Percentiles rank a stretch among this genome's conserved stretches.
phyloP scores from a whole-genome alignment of 805 yeast species.

The Kodamaea leandrae region DNA sequence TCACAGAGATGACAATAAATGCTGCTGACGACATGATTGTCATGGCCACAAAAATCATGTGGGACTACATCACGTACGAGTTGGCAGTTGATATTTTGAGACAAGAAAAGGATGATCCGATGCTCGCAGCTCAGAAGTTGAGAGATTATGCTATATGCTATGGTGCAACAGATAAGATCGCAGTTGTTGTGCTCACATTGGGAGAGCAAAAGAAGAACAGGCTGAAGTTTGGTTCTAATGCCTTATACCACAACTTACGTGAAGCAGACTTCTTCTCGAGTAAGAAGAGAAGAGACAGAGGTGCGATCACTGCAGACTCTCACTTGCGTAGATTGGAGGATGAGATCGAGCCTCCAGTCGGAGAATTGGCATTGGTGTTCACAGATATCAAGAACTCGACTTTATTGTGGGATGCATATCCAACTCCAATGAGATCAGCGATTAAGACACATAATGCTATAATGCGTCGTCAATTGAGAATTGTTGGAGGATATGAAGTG shows the following conservation, averaged over 20 bases:
- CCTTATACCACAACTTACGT: slow-evolving; percentile 37
- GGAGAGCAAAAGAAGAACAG: slow-evolving; percentile 45
- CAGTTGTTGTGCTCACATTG: slow-evolving; percentile 76
- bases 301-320: slow-evolving; percentile 54
- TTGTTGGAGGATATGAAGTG: slow-evolving; percentile 96
- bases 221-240: slow-evolving; percentile 26
- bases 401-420: slow-evolving; percentile 86
- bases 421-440: slow-evolving; percentile 94
- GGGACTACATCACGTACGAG: slow-evolving; percentile 82
- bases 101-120: slow-evolving; percentile 76
- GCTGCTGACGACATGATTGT: slow-evolving; percentile 80
- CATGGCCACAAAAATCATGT: slow-evolving; percentile 76
- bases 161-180: slow-evolving; percentile 76
- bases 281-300: slow-evolving; percentile 46
- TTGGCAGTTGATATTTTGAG: slow-evolving; percentile 89
- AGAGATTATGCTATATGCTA: slow-evolving; percentile 93
- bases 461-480: slow-evolving; percentile 89
- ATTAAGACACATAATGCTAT: slow-evolving; percentile 90
- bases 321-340: slow-evolving; percentile 78
- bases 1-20: slow-evolving; percentile 56
- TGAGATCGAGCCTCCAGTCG: slow-evolving; percentile 93
- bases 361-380: slow-evolving; percentile 92
- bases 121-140: slow-evolving; percentile 87
- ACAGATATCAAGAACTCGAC: slow-evolving; percentile 97
- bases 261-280: slow-evolving; percentile 32